Percentiles rank a stretch among this genome's conserved stretches.
phyloP scores from a whole-genome alignment of 352 stramenopile genomes.

The Pythium sukuiense region DNA sequence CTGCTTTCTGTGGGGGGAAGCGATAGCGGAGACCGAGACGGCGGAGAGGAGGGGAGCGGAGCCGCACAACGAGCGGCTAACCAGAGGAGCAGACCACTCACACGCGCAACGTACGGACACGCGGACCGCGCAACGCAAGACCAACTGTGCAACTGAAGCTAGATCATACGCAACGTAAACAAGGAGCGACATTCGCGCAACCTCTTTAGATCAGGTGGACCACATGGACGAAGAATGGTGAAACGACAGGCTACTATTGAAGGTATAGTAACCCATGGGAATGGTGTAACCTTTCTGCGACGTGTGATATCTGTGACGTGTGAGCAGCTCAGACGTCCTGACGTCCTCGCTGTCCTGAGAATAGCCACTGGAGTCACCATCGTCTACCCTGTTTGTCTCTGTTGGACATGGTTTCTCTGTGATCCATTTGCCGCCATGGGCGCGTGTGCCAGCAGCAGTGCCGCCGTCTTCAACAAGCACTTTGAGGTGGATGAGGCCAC shows the following conservation, averaged over 20 bases:
- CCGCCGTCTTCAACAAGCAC: slow-evolving; percentile 30
- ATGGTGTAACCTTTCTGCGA: not conserved
- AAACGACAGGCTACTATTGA: not conserved
- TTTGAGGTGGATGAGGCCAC: slow-evolving; percentile 48
- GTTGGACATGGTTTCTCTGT: not conserved
- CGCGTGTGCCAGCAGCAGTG: slow-evolving; percentile 39
- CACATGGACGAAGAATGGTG: not conserved
- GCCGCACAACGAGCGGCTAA: slow-evolving; percentile 16
- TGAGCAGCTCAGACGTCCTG: not conserved
- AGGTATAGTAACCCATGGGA: too few relatives aligned
- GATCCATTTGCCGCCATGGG: slow-evolving; percentile 35
- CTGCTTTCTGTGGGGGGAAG: slow-evolving; percentile 4
- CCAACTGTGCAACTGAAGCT: not conserved
- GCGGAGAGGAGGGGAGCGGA: not conserved
- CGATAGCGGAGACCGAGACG: not conserved
- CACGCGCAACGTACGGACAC: slow-evolving; percentile 20
- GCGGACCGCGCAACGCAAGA: not conserved
- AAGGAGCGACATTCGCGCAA: slow-evolving; percentile 4
- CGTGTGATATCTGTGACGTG: not conserved
- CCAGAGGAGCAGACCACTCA: slow-evolving; percentile 27
- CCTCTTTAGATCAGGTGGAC: not conserved
- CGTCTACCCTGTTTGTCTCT: too few relatives aligned
- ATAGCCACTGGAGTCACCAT: not conserved
- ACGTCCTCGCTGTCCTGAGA: slow-evolving; percentile 3
- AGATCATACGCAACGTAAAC: not conserved